Evolutionary conservation across 495 filamentous ascomycete species (phyloP).

Genomic region (Aspergillus mulundensis): DNA sequence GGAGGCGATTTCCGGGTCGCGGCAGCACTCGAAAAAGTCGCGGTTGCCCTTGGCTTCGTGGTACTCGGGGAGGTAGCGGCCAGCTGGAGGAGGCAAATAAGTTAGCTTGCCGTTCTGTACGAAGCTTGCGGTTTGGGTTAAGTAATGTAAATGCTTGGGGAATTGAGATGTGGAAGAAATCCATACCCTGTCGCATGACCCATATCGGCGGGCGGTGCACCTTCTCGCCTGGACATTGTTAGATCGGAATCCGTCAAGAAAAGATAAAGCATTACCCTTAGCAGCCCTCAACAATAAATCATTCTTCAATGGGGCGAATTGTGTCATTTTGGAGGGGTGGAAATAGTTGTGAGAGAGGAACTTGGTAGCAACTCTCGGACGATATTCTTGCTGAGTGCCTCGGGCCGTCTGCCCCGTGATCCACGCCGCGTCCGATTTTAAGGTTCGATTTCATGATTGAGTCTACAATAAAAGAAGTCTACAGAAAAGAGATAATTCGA

Average conservation of each 20-base stretch:
- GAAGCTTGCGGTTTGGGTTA: too few relatives aligned
- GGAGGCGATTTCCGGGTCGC: conserved; percentile 85
- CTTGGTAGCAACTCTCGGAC: conserved; percentile 7
- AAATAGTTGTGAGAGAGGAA: conserved; percentile 18
- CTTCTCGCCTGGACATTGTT: conserved; percentile 62
- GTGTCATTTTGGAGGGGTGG: conserved; percentile 47
- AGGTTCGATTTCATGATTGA: too few relatives aligned
- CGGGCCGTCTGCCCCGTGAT: conserved; percentile 13
- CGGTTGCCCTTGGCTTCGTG: conserved; percentile 82
- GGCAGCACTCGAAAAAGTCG: conserved; percentile 98
- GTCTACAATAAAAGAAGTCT: too few relatives aligned
- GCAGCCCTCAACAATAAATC: conserved; percentile 86
- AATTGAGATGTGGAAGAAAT: too few relatives aligned
- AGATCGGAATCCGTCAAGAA: conserved; percentile 12
- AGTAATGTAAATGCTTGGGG: neutral
- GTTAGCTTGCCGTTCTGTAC: neutral
- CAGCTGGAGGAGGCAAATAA: conserved; percentile 53
- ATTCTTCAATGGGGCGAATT: conserved; percentile 81
- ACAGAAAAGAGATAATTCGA: too few relatives aligned
- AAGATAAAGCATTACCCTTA: conserved; percentile 55
- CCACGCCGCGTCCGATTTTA: too few relatives aligned
- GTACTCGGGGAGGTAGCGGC: conserved; percentile 96
- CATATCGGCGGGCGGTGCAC: conserved; percentile 92
- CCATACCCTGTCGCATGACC: conserved; percentile 98
- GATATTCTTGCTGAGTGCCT: conserved; percentile 12